Evolutionary conservation across 495 filamentous ascomycete species (phyloP), one percentile per base, ranked within the genome.

Genomic region (Talaromyces thailandensis): DNA sequence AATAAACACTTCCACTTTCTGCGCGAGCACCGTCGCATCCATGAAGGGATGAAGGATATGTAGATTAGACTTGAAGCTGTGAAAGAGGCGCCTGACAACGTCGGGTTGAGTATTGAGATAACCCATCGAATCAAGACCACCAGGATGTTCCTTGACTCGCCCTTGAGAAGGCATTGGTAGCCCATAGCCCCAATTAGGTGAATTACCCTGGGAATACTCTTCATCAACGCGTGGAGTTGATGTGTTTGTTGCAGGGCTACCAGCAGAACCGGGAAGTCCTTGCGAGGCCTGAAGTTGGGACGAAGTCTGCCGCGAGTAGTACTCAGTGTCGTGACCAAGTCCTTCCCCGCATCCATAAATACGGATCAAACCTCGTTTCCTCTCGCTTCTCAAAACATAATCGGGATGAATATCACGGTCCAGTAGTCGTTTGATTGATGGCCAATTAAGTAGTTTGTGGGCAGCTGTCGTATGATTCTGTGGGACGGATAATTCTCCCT

Each of bases 31-130:
- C 5, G 67, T 66, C 55, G 80, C 76, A 65, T 88, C 78, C 40
- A 98, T 80, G 68, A 98, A 92, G 12, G 94, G 94, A 71, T 98
- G 94, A 70, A 98, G 84, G 60, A 85, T 89, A 66, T 96, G 88
- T 43, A 98, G 88, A 68, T 95, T 82, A 4, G 86, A 71, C 68
- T 92, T 75, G 70, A 91, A 98, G 71, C 86, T 89, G 16, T 82
- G 66, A 40, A 88, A 81, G 45, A 92, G 87, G 45, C 75, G 79
- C 62, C 77, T 77, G 7, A 96, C 79, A 2, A 81, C 89, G 12
- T 70, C 73, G 21, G 77, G 67, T 61, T 88, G 82, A 57, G 95
- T 81, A 57, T 86, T 88, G 14, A 91, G 75, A 12, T 82, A 76
- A 32, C 86, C 85, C 62, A 85, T 81, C 5, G 81, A 66, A 62